A percentile compares a stretch with the other conserved stretches of the same genome.
Conservation (phyloP, 139 green algal species). For the Chlamydomonas eustigma region DNA sequence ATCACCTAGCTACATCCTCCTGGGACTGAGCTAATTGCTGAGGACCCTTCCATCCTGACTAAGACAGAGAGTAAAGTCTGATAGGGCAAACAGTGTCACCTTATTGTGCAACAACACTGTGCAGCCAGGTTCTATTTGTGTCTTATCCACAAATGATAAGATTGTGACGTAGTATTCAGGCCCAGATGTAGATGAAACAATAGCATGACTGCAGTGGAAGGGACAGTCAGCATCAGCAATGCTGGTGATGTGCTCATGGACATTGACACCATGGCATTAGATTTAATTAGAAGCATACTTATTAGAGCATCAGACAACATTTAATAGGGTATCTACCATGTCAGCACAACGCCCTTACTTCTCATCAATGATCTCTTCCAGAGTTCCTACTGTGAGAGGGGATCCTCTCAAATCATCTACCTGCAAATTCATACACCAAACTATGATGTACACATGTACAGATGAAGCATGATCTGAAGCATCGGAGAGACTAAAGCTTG, state of each 20-base stretch:
- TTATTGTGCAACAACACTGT: slow-evolving; percentile 97
- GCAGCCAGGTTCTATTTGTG: slow-evolving; percentile 97
- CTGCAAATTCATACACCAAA: too few relatives aligned
- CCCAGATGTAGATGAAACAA: slow-evolving; percentile 90
- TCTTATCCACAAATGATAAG: slow-evolving; percentile 97
- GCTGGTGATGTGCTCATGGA: too few relatives aligned
- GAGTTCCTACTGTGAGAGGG: slow-evolving; percentile 88
- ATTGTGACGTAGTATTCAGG: slow-evolving; percentile 99
- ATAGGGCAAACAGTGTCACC: slow-evolving; percentile 39
- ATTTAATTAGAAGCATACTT: too few relatives aligned
- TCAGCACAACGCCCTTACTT: slow-evolving; percentile 59
- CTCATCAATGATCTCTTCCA: slow-evolving; percentile 99
- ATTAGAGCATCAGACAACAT: too few relatives aligned
- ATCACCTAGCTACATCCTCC: too few relatives aligned
- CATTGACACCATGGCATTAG: too few relatives aligned
- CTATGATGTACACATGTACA: too few relatives aligned
- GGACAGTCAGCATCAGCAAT: too few relatives aligned
- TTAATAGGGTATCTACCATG: too few relatives aligned
- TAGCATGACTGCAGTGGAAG: slow-evolving; percentile 73
- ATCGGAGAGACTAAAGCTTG: neutral
- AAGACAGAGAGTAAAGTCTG: too few relatives aligned
- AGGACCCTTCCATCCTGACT: too few relatives aligned
- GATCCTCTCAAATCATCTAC: slow-evolving; percentile 94
- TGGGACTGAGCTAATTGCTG: too few relatives aligned
- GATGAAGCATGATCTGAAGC: neutral